A percentile compares a stretch with the other conserved stretches of the same genome.
These are phyloP conservation scores for Prunus mume DNA, from an alignment of 306 rosid genomes.

Conservation along the genomic window DNA sequence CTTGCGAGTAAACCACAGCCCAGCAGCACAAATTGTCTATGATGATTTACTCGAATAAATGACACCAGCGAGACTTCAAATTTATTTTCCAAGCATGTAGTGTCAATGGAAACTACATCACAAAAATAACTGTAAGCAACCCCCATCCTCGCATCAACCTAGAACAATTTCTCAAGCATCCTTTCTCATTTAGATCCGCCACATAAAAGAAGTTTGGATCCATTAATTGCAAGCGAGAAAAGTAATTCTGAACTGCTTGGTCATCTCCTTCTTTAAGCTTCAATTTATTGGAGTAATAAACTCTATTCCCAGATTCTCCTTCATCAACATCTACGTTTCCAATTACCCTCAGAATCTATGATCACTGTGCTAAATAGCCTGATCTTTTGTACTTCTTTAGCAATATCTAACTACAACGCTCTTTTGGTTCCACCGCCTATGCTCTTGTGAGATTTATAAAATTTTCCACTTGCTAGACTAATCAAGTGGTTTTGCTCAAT, in stretches of 20 bases:
- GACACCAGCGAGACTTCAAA: slow-evolving; percentile 61
- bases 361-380: slow-evolving; percentile 55
- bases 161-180: slow-evolving; percentile 65
- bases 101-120: slow-evolving; percentile 55
- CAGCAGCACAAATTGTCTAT: slow-evolving; percentile 55
- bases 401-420: slow-evolving; percentile 40
- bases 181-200: slow-evolving; percentile 59
- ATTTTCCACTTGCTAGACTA: slow-evolving; percentile 51
- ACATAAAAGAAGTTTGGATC: slow-evolving; percentile 68
- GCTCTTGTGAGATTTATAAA: slow-evolving; percentile 65
- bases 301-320: slow-evolving; percentile 26
- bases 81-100: slow-evolving; percentile 43
- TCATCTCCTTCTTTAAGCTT: slow-evolving; percentile 60
- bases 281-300: slow-evolving; percentile 43
- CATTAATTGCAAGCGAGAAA: slow-evolving; percentile 39
- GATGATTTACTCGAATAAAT: slow-evolving; percentile 65
- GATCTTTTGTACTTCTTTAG: slow-evolving; percentile 48
- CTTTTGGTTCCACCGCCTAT: slow-evolving; percentile 52
- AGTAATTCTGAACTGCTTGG: slow-evolving; percentile 50
- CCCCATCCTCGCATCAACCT: slow-evolving; percentile 58
- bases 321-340: slow-evolving; percentile 37
- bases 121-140: slow-evolving; percentile 49
- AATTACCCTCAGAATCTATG: slow-evolving; percentile 42
- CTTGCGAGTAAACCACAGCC: slow-evolving; percentile 68
- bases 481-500: slow-evolving; percentile 81